Base-by-base conservation (phyloP, 108 stramenopile species). In the Cylindrotheca closterium region DNA sequence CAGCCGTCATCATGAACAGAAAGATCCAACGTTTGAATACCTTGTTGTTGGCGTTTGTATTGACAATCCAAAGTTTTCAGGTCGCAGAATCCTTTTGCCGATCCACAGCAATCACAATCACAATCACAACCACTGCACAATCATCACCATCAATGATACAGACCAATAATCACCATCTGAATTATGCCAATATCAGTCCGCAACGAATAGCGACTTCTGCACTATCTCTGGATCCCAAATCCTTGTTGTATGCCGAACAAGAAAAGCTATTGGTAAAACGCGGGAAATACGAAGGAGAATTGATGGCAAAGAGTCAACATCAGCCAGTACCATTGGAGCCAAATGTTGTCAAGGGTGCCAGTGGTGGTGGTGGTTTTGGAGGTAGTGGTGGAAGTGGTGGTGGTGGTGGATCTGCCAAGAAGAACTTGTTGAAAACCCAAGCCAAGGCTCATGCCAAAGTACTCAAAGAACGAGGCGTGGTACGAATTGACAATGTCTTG, bases 401-500 rank as follows among this genome's bases (percentile, higher is more conserved):
- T 17, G 23, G n/a, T 46, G 32, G 27, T 26, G 51, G 67, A 25
- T 24, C 45, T 28, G 0, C 57, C 59, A 0, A 70, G 60, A 59
- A 48, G 68, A 21, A 47, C 32, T 46, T 58, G 29, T 26, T 74
- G 28, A 84, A 82, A 55, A 76, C 61, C 45, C 71, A 83, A 45
- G 83, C 70, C 53, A 82, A 83, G 31, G 61, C 65, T 3, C 76
- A 85, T 49, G 85, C 84, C 53, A 73, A 86, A 45, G 74, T 75
- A 32, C 60, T 92, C 32, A 53, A 71, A 51, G 60, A 77, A 55
- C 75, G 79, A 51, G 91, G 91, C 28, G 86, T 92, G 12, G 80
- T 89, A 26, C 74, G 91, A 8, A 85, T 92, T 55, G 86, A 92
- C 55, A 70, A 82, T 60, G 78, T 93, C 34, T 70, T 88, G 15